These are phyloP conservation scores for Shiraia sp. DNA, from an alignment of 2,329 filamentous ascomycete species.

Conservation along the genomic window DNA sequence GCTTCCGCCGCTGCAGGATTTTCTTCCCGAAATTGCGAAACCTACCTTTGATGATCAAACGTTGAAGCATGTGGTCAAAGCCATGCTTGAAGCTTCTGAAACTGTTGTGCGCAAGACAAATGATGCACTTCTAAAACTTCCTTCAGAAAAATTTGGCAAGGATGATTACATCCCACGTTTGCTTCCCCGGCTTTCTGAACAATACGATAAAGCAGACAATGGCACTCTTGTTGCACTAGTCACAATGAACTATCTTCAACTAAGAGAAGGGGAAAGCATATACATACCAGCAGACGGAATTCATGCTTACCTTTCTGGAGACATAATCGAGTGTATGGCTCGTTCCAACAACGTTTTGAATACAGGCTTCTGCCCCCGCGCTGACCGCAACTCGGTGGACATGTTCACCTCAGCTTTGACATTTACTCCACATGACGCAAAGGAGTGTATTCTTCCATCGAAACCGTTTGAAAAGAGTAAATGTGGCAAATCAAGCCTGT, in stretches of 20 bases:
- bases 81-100: slow-evolving; percentile 59
- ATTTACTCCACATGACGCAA: slow-evolving; percentile 63
- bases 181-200: slow-evolving; percentile 64
- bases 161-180: slow-evolving; percentile 66
- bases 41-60: slow-evolving; percentile 60
- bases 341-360: slow-evolving; percentile 75
- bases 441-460: slow-evolving; percentile 60
- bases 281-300: slow-evolving; percentile 75
- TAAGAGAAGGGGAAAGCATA: slow-evolving; percentile 68
- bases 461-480: slow-evolving; percentile 56
- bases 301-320: slow-evolving; percentile 72
- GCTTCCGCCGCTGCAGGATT: slow-evolving; percentile 58
- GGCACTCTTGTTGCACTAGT: slow-evolving; percentile 71
- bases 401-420: slow-evolving; percentile 66
- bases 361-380: slow-evolving; percentile 71
- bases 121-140: slow-evolving; percentile 54
- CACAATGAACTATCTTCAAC: slow-evolving; percentile 73
- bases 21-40: slow-evolving; percentile 52
- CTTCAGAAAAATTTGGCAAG: slow-evolving; percentile 54
- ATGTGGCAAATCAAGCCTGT: slow-evolving; percentile 65
- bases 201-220: slow-evolving; percentile 67
- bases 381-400: slow-evolving; percentile 66
- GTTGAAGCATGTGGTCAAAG: slow-evolving; percentile 60
- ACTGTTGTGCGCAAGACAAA: slow-evolving; percentile 58
- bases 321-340: slow-evolving; percentile 81